Evolutionary conservation across 2,329 filamentous ascomycete species (phyloP).

Genomic region (Fusarium sp.): DNA sequence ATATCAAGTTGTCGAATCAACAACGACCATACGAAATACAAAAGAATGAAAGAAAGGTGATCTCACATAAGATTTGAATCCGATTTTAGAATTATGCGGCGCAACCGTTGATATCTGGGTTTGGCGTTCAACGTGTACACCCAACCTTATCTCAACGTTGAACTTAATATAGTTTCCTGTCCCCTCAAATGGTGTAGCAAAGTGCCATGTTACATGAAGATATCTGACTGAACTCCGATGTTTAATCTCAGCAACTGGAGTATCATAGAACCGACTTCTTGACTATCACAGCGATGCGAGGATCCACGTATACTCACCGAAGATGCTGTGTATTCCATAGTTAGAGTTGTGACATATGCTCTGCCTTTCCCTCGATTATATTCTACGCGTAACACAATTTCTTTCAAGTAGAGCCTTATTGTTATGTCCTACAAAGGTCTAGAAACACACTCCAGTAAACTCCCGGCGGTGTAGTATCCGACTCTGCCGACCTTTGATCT

Average conservation of each 20-base stretch:
- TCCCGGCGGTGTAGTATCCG: not conserved
- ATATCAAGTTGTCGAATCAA: not conserved
- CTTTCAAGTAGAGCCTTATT: not conserved
- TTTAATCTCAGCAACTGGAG: not conserved
- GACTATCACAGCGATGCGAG: too few relatives aligned
- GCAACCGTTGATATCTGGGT: not conserved
- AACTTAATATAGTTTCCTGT: not conserved
- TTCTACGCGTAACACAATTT: not conserved
- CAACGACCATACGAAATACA: not conserved
- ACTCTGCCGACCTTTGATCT: not conserved
- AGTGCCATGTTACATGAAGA: not conserved
- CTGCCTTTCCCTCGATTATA: not conserved
- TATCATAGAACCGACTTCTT: not conserved
- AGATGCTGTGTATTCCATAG: not conserved
- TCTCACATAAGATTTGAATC: not conserved
- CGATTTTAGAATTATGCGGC: not conserved
- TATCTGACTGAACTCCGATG: not conserved
- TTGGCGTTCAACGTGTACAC: not conserved
- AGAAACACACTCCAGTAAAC: not conserved
- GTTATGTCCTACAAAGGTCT: not conserved
- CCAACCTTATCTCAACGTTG: constrained; percentile 6
- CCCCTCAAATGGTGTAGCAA: not conserved
- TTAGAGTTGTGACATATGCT: not conserved
- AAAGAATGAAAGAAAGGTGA: too few relatives aligned
- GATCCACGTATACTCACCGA: not conserved